These are phyloP conservation scores for Mortierella sp. DNA, from an alignment of 371 early-diverging fungal species.

Conservation along the genomic window DNA sequence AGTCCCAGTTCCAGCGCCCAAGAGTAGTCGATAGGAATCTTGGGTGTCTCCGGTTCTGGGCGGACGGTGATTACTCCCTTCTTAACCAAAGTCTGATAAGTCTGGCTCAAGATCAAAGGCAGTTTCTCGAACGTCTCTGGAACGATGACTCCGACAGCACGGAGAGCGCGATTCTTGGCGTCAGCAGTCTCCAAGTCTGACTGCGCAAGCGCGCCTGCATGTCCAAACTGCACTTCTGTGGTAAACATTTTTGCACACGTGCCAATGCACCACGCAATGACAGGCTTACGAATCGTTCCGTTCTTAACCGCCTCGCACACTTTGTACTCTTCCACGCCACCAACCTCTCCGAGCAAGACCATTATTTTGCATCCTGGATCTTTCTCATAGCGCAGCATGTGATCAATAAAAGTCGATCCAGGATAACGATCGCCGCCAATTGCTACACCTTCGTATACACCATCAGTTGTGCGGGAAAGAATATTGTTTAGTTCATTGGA, in stretches of 20 bases:
- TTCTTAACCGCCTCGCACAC: constrained; percentile 93
- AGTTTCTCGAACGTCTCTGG: constrained; percentile 97
- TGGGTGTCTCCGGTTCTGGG: constrained; percentile 95
- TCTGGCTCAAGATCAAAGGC: constrained; percentile 83
- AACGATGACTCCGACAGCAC: constrained; percentile 90
- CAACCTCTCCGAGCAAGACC: constrained; percentile 97
- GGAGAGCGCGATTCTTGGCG: constrained; percentile 94
- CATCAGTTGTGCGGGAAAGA: constrained; percentile 94
- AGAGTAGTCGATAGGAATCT: constrained; percentile 98
- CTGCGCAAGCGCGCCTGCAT: constrained; percentile 98
- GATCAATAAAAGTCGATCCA: constrained; percentile 98
- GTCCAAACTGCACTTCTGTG: constrained; percentile 98
- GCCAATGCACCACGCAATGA: constrained; percentile 99
- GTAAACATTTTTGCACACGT: constrained; percentile 98
- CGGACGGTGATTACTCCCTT: constrained; percentile 76
- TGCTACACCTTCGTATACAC: constrained; percentile 98
- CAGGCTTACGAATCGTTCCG: constrained; percentile 94
- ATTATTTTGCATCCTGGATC: constrained; percentile 96
- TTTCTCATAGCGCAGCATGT: constrained; percentile 92
- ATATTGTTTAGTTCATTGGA: constrained; percentile 99
- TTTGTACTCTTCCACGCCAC: constrained; percentile 97
- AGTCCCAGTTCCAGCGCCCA: constrained; percentile 99
- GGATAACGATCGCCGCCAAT: constrained; percentile 99
- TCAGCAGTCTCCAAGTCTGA: constrained; percentile 96
- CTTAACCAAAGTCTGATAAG: constrained; percentile 84